Percentiles rank a stretch among this genome's conserved stretches.
These are phyloP conservation scores for Nakaseomyces nivariensis DNA, from an alignment of 1,139 yeast genomes.

Conservation along the genomic window DNA sequence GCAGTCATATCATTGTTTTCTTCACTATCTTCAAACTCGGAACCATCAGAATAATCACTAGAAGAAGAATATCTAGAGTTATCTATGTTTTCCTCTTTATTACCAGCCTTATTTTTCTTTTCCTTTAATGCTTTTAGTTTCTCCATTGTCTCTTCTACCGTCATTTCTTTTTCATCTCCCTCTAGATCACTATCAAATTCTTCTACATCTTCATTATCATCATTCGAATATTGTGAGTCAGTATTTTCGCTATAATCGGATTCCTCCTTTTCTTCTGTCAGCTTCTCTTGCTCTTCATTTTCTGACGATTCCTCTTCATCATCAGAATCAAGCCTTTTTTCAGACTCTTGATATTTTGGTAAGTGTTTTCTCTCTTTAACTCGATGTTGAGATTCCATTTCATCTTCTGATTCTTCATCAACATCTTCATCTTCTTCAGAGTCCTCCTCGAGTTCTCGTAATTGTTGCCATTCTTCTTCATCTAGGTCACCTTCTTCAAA, in stretches of 20 bases:
- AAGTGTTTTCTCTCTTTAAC: no score
- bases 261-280: not conserved
- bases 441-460: constrained; percentile 28
- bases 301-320: not conserved
- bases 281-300: not conserved
- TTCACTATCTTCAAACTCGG: not conserved
- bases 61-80: not conserved
- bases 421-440: constrained; percentile 7
- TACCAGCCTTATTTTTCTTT: constrained; percentile 1
- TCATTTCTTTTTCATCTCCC: constrained; percentile 9
- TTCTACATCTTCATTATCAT: not conserved
- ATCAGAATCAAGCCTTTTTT: not conserved
- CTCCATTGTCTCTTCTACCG: constrained; percentile 34
- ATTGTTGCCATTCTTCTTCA: constrained; percentile 35
- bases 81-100: not conserved
- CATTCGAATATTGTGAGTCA: not conserved
- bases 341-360: no score
- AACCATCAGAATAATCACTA: not conserved
- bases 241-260: no score
- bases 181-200: not conserved
- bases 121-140: constrained; percentile 34
- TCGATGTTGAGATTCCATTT: no score
- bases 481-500: constrained; percentile 34
- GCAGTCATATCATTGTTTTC: no score
- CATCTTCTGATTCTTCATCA: not conserved